Percentiles rank a stretch among this genome's conserved stretches.
phyloP scores from a whole-genome alignment of 2,329 filamentous ascomycete species.

The Diplodia corticola region DNA sequence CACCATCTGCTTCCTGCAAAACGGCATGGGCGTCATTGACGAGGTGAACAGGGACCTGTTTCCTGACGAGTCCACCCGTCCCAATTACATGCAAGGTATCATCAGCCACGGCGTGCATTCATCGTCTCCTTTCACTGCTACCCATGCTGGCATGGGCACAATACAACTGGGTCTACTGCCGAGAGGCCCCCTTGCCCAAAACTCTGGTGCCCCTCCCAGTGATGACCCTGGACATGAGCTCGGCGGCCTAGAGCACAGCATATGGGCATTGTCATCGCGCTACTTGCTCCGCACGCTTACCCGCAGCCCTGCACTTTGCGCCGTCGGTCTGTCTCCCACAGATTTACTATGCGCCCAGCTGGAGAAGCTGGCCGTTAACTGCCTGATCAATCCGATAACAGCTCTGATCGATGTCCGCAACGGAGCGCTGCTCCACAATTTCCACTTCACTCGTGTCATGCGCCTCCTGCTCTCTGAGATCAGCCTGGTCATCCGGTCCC shows the following conservation, averaged over 20 bases:
- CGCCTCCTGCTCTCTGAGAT: slow-evolving; percentile 74
- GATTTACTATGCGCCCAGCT: slow-evolving; percentile 73
- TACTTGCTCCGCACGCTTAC: slow-evolving; percentile 67
- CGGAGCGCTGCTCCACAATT: slow-evolving; percentile 68
- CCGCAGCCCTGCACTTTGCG: slow-evolving; percentile 62
- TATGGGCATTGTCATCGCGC: slow-evolving; percentile 48
- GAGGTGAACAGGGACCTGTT: slow-evolving; percentile 72
- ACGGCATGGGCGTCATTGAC: slow-evolving; percentile 83
- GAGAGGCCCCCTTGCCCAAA: slow-evolving; percentile 21
- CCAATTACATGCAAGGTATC: slow-evolving; percentile 74
- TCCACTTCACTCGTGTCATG: slow-evolving; percentile 64
- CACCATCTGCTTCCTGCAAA: slow-evolving; percentile 74
- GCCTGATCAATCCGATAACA: slow-evolving; percentile 78
- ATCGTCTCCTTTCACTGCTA: slow-evolving; percentile 51
- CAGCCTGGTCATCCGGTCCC: slow-evolving; percentile 64
- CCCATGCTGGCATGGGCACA: slow-evolving; percentile 61
- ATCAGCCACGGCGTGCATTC: slow-evolving; percentile 59
- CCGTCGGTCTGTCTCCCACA: slow-evolving; percentile 57
- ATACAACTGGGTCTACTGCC: slow-evolving; percentile 55
- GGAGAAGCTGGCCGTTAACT: slow-evolving; percentile 72
- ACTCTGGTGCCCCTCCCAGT: not conserved
- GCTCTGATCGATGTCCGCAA: slow-evolving; percentile 77
- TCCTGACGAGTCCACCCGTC: slow-evolving; percentile 62
- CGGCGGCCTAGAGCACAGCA: slow-evolving; percentile 28
- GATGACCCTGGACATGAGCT: not conserved